These are phyloP conservation scores for Coniochaeta sp. DNA, from an alignment of 2,329 filamentous ascomycete species.

Conservation along the genomic window DNA sequence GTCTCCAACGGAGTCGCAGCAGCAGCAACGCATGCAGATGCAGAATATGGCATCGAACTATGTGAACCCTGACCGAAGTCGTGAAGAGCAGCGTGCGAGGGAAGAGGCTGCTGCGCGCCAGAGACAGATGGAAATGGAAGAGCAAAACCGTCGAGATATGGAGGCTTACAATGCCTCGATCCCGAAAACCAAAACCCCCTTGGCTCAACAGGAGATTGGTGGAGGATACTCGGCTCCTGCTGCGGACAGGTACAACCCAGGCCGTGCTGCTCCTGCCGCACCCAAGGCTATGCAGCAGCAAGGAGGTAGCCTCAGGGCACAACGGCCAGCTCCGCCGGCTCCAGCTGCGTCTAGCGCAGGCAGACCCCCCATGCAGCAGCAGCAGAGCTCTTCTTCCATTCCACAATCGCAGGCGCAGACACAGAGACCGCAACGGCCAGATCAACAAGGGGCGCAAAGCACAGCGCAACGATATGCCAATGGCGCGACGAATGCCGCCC, in stretches of 20 bases:
- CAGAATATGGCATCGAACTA: slow-evolving; percentile 50
- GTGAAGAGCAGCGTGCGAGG: slow-evolving; percentile 54
- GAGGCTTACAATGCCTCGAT: slow-evolving; percentile 87
- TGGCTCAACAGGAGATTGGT: slow-evolving; percentile 83
- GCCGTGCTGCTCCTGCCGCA: slow-evolving; percentile 74
- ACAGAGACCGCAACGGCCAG: slow-evolving; percentile 37
- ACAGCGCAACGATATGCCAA: slow-evolving; percentile 50
- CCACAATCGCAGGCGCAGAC: slow-evolving; percentile 33
- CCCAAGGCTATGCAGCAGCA: slow-evolving; percentile 55
- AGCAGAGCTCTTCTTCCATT: slow-evolving; percentile 40
- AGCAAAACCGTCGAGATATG: slow-evolving; percentile 65
- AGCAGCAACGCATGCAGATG: slow-evolving; percentile 49
- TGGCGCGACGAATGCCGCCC: slow-evolving; percentile 42
- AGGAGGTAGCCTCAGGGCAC: slow-evolving; percentile 53
- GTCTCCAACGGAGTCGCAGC: slow-evolving; percentile 36
- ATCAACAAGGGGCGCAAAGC: slow-evolving; percentile 32
- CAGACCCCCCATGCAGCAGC: slow-evolving; percentile 40
- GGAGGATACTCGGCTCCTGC: slow-evolving; percentile 28
- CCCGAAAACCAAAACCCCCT: slow-evolving; percentile 69
- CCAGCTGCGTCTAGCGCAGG: slow-evolving; percentile 24
- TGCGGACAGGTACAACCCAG: slow-evolving; percentile 71
- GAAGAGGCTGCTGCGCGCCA: slow-evolving; percentile 55
- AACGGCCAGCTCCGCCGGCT: slow-evolving; percentile 74
- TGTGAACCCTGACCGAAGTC: slow-evolving; percentile 37
- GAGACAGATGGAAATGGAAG: slow-evolving; percentile 48